These are phyloP conservation scores for Colletotrichum sp. DNA, from an alignment of 2,329 filamentous ascomycete genomes.

Conservation along the genomic window DNA sequence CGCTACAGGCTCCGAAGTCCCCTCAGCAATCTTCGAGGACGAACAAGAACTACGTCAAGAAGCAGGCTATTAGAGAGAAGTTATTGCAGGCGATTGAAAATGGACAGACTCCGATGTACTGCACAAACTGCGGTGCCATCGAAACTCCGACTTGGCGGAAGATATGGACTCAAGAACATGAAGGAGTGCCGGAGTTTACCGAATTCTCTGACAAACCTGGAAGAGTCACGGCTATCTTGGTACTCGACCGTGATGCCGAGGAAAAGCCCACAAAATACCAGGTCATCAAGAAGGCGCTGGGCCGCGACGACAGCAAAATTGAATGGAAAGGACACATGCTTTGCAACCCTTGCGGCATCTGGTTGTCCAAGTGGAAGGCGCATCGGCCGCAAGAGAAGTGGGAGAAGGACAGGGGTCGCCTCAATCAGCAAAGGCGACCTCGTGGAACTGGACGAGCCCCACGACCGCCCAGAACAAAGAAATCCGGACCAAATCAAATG, in stretches of 20 bases:
- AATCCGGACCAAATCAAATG: slow-evolving; percentile 49
- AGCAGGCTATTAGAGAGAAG: slow-evolving; percentile 64
- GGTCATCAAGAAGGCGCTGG: slow-evolving; percentile 77
- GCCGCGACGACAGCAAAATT: slow-evolving; percentile 65
- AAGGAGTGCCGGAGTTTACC: slow-evolving; percentile 72
- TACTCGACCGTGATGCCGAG: slow-evolving; percentile 66
- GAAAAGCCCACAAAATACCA: slow-evolving; percentile 72
- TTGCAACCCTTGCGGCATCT: slow-evolving; percentile 96
- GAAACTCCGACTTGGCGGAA: slow-evolving; percentile 97
- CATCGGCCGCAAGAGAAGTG: slow-evolving; percentile 87
- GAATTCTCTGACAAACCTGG: slow-evolving; percentile 77
- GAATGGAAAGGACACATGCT: slow-evolving; percentile 75
- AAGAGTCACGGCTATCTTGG: slow-evolving; percentile 75
- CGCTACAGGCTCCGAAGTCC: slow-evolving; percentile 38
- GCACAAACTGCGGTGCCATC: slow-evolving; percentile 91
- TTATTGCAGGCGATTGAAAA: slow-evolving; percentile 71
- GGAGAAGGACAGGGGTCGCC: slow-evolving; percentile 67
- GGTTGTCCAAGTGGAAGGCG: slow-evolving; percentile 85
- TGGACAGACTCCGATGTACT: slow-evolving; percentile 87
- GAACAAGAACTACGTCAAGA: slow-evolving; percentile 70
- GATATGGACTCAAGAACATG: slow-evolving; percentile 80
- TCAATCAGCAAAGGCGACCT: slow-evolving; percentile 57
- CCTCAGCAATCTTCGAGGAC: slow-evolving; percentile 46
- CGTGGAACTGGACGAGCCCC: slow-evolving; percentile 45
- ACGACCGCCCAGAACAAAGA: slow-evolving; percentile 47